Conservation (phyloP, 2,329 filamentous ascomycete genomes). For the Dryadomyces quercus-mongolicae region DNA sequence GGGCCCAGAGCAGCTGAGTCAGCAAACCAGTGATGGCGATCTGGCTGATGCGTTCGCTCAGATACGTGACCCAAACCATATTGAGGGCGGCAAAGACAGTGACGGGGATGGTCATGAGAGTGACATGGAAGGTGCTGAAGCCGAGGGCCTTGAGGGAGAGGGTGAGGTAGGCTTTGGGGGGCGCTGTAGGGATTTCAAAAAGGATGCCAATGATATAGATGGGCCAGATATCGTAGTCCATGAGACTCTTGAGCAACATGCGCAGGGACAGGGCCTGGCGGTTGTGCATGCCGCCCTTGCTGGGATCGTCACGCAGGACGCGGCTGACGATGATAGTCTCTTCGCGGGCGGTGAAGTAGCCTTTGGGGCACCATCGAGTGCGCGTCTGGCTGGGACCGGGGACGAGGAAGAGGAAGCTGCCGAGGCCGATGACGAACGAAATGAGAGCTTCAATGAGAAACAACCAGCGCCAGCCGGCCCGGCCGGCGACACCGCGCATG, state of each 20-base stretch:
- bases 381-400: constrained; percentile 40
- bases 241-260: constrained; percentile 36
- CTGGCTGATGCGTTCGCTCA: constrained; percentile 30
- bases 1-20: constrained; percentile 31
- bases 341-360: constrained; percentile 47
- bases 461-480: constrained; percentile 32
- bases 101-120: constrained; percentile 42
- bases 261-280: constrained; percentile 38
- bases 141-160: constrained; percentile 43
- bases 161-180: constrained; percentile 42
- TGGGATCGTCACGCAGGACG: constrained; percentile 44
- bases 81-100: constrained; percentile 33
- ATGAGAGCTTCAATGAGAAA: constrained; percentile 45
- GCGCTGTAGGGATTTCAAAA: constrained; percentile 37
- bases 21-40: constrained; percentile 31
- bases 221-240: constrained; percentile 23
- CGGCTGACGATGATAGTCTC: constrained; percentile 49
- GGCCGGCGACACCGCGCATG: constrained; percentile 24
- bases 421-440: constrained; percentile 33
- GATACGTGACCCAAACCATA: constrained; percentile 32
- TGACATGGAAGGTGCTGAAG: constrained; percentile 48
- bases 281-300: constrained; percentile 49
- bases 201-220: constrained; percentile 41
- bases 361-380: constrained; percentile 37
- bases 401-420: constrained; percentile 39